phyloP scores from a whole-genome alignment of 2,329 filamentous ascomycete species.

The Penicillium sp. region DNA sequence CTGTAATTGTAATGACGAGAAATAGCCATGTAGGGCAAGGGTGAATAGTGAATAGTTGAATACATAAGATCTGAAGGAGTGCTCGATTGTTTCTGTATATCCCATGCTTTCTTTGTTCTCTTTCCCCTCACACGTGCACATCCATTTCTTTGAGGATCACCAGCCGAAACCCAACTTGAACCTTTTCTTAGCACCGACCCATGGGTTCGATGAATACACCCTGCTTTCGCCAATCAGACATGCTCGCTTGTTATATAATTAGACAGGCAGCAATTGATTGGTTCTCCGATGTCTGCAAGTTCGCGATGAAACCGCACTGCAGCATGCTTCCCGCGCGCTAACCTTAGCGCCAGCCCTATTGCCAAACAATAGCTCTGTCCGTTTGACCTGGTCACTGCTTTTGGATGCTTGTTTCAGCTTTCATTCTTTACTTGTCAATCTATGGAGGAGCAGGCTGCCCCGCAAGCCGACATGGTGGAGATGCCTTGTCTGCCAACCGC shows the following conservation, averaged over 20 bases:
- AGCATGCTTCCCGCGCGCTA: slow-evolving; percentile 4
- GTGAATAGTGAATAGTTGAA: not conserved
- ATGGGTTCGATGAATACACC: not conserved
- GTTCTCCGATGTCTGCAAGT: slow-evolving; percentile 3
- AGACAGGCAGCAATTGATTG: slow-evolving; percentile 15
- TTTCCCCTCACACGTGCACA: no score
- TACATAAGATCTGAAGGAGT: slow-evolving; percentile 10
- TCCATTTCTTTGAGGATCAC: no score
- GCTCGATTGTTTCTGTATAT: not conserved
- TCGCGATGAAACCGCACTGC: not conserved
- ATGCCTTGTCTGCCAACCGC: slow-evolving; percentile 6
- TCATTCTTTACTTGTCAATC: not conserved
- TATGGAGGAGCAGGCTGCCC: slow-evolving; percentile 17
- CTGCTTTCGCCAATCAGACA: not conserved
- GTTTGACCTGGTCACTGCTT: not conserved
- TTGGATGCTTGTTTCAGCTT: slow-evolving; percentile 20
- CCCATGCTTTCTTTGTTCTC: not conserved
- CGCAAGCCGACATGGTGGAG: slow-evolving; percentile 11
- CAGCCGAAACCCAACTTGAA: no score
- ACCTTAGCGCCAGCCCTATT: slow-evolving; percentile 4
- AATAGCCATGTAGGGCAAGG: slow-evolving; percentile 16
- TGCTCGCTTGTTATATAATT: not conserved
- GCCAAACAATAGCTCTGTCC: not conserved
- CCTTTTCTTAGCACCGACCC: not conserved
- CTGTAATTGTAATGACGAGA: slow-evolving; percentile 27